Conservation (phyloP, 495 filamentous ascomycete species). For the Trichoderma erinaceum region DNA sequence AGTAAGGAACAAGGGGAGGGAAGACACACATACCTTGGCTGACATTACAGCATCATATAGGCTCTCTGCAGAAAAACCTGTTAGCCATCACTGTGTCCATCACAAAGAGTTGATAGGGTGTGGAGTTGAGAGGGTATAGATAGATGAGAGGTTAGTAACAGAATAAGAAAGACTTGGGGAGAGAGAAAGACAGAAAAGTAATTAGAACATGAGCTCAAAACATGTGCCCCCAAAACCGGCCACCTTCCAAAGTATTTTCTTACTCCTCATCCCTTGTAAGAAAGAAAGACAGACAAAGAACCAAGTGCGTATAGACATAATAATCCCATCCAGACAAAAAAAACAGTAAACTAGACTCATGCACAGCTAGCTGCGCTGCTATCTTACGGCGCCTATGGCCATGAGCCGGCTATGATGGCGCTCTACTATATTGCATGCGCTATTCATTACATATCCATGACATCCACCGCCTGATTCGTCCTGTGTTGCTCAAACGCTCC, state of each 20-base stretch:
- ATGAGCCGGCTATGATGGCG: not conserved
- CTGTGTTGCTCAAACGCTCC: conserved; percentile 24
- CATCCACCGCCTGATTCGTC: conserved; percentile 8
- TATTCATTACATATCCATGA: conserved; percentile 17
- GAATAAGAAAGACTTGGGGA: not conserved
- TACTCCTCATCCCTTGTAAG: not conserved
- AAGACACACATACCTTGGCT: not conserved
- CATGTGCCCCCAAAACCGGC: not conserved
- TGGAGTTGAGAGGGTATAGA: not conserved
- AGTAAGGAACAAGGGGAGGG: not conserved
- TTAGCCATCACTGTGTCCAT: not conserved
- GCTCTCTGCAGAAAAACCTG: conserved; percentile 1
- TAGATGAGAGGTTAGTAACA: not conserved
- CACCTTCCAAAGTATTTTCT: not conserved
- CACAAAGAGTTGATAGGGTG: not conserved
- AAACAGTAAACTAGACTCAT: not conserved
- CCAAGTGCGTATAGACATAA: not conserved
- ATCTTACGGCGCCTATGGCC: not conserved
- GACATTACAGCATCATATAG: not conserved
- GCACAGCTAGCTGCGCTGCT: not conserved
- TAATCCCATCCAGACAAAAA: not conserved
- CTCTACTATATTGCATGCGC: conserved; percentile 5
- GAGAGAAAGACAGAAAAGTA: not conserved
- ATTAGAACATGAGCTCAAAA: conserved; percentile 6
- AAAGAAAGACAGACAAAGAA: not conserved